Evolutionary conservation across 208 protist species (phyloP).

Genomic region (Trypanosoma theileri): DNA sequence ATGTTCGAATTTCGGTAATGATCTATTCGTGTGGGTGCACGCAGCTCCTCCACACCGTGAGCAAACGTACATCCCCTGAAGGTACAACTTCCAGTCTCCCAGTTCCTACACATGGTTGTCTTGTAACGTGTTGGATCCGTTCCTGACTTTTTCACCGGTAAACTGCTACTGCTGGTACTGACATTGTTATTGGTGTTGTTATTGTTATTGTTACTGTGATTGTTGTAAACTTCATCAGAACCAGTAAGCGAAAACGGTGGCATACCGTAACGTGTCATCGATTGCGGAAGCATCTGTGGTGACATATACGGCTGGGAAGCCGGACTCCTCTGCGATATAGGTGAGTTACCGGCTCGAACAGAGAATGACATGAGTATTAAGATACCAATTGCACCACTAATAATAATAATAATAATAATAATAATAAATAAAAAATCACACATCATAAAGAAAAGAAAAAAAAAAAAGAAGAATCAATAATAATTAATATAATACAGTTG

Average conservation of each 20-base stretch:
- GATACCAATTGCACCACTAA: neutral
- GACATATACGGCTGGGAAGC: conserved; percentile 45
- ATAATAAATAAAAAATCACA: neutral
- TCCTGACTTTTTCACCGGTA: conserved; percentile 45
- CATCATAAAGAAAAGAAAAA: neutral
- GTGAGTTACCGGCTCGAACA: conserved; percentile 54
- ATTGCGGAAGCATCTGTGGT: conserved; percentile 34
- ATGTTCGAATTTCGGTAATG: conserved; percentile 37
- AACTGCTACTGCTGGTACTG: neutral
- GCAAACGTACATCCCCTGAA: conserved; percentile 83
- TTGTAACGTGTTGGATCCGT: conserved; percentile 83
- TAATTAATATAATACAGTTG: too few relatives aligned
- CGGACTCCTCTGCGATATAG: conserved; percentile 44
- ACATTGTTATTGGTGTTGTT: neutral
- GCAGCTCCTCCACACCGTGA: conserved; percentile 82
- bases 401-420: neutral
- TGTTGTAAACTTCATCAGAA: conserved; percentile 35
- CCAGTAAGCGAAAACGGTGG: conserved; percentile 50
- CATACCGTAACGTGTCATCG: conserved; percentile 13
- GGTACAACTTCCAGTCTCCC: conserved; percentile 61
- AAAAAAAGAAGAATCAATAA: too few relatives aligned
- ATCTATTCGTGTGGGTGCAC: conserved; percentile 43
- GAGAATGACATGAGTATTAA: conserved; percentile 58
- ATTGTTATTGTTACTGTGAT: conserved; percentile 19
- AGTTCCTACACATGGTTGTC: conserved; percentile 86